A percentile compares a stretch with the other conserved stretches of the same genome.
Conservation (phyloP, 2,329 filamentous ascomycete species). For the Beauveria varroae region DNA sequence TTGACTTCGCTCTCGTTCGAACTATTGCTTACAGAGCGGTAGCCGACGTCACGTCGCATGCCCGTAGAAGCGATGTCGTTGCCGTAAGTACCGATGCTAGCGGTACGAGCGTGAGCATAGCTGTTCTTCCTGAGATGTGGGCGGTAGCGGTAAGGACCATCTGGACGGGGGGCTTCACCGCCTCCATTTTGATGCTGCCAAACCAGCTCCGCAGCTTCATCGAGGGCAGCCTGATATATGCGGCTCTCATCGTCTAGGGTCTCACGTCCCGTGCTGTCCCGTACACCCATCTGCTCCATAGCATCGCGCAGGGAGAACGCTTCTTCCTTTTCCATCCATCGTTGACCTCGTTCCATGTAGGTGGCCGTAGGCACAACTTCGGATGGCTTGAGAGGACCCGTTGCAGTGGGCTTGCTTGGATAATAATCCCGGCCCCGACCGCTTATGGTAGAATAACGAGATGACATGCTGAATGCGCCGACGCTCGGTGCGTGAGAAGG, state of each 20-base stretch:
- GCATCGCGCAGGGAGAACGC: constrained; percentile 61
- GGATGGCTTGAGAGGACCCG: constrained; percentile 44
- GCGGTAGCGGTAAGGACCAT: constrained; percentile 60
- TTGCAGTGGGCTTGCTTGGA: constrained; percentile 30
- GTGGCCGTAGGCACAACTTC: constrained; percentile 57
- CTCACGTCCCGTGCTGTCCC: constrained; percentile 25
- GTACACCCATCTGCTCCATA: constrained; percentile 64
- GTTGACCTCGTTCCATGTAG: constrained; percentile 65
- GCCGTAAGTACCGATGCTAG: constrained; percentile 46
- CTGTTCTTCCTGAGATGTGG: constrained; percentile 63
- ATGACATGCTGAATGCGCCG: constrained; percentile 36
- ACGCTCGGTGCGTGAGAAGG: constrained; percentile 32
- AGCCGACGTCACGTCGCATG: constrained; percentile 33
- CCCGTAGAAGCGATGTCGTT: constrained; percentile 39
- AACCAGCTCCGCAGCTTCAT: constrained; percentile 73
- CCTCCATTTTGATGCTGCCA: constrained; percentile 63
- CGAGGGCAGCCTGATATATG: constrained; percentile 61
- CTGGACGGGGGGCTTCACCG: constrained; percentile 45
- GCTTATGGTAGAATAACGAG: constrained; percentile 42
- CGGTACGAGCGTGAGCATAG: constrained; percentile 59
- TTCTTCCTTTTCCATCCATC: constrained; percentile 79
- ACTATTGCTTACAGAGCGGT: constrained; percentile 44
- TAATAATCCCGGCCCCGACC: constrained; percentile 45
- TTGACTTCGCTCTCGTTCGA: constrained; percentile 41
- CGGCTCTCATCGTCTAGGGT: constrained; percentile 48